Base-by-base conservation (phyloP, 371 early-diverging fungal species). In the Lichtheimia corymbifera region DNA sequence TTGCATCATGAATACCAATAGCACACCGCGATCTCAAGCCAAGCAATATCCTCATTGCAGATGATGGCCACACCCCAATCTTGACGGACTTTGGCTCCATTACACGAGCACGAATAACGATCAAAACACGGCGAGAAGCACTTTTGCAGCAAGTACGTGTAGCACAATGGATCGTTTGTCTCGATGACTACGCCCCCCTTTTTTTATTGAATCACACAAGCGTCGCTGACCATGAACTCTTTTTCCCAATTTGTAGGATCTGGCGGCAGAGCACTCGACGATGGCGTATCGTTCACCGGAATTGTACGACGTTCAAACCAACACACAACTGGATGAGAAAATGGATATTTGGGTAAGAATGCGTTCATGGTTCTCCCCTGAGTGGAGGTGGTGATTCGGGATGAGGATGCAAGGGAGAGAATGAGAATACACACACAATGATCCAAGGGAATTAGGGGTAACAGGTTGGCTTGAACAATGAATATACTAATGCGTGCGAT, bases 201-300 rank as follows among this genome's bases (percentile, higher is more conserved):
- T 18, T 12, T 42, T 5, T 43, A 5, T 55, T 40, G 18, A 20
- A 14, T 24, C 28, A 27, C 27, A 52, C 20, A 52, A 52, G 6
- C 24, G 27, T 25, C 20, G 35, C 56, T 56, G 22, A 56, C 41
- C 53, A 35, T 35, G 35, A 35, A 35, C 35, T 35, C 53, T 52
- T 52, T 52, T 24, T 27, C 17, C 22, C 53, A 9, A 7, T 25
- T 44, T 7, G 7, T 55, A 64, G 58, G 69, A 72, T 53, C 53
- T 68, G 18, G 66, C 69, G 14, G 88, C 87, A 2, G 84, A 88
- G 53, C 66, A 83, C 55, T 87, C 86, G 52, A 82, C 89, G 0
- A 85, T 90, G 85, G 78, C 89, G 9, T 91, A 89, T 57, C 73
- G 91, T 3, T 89, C 91, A 7, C 91, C 91, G 1, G 91, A 91